These are phyloP conservation scores for Lichtheimia ramosa DNA, from an alignment of 371 early-diverging fungal genomes.

Conservation along the genomic window DNA sequence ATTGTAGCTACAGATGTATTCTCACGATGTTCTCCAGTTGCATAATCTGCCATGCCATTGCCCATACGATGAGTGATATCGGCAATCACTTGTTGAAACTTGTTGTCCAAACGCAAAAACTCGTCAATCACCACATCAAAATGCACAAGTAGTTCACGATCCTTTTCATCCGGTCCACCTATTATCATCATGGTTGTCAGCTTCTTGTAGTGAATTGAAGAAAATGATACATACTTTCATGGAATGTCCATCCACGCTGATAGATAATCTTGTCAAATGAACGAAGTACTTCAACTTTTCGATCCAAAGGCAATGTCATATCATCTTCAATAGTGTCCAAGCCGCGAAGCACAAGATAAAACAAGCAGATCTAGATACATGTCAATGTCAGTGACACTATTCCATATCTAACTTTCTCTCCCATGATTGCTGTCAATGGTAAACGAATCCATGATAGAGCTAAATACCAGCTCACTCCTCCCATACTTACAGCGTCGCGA, in stretches of 20 bases:
- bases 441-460: background rate
- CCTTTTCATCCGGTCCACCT: slow-evolving; percentile 93
- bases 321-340: slow-evolving; percentile 98
- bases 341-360: slow-evolving; percentile 93
- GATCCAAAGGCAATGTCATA: slow-evolving; percentile 82
- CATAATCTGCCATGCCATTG: slow-evolving; percentile 92
- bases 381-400: background rate
- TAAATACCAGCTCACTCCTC: no score
- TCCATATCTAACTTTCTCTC: background rate
- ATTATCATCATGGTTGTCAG: background rate
- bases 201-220: background rate
- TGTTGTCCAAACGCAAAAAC: slow-evolving; percentile 76
- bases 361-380: slow-evolving; percentile 71
- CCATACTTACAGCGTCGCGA: slow-evolving; percentile 72
- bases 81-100: slow-evolving; percentile 82
- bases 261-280: slow-evolving; percentile 81
- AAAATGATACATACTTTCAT: slow-evolving; percentile 58
- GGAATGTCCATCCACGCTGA: slow-evolving; percentile 86
- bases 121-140: slow-evolving; percentile 90
- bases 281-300: slow-evolving; percentile 75
- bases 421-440: slow-evolving; percentile 1
- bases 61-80: slow-evolving; percentile 94
- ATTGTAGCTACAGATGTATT: slow-evolving; percentile 73
- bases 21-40: slow-evolving; percentile 55
- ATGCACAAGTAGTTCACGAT: slow-evolving; percentile 82